Base-by-base conservation (phyloP, 257 asterid genomes). In the Fraxinus cuspidata region DNA sequence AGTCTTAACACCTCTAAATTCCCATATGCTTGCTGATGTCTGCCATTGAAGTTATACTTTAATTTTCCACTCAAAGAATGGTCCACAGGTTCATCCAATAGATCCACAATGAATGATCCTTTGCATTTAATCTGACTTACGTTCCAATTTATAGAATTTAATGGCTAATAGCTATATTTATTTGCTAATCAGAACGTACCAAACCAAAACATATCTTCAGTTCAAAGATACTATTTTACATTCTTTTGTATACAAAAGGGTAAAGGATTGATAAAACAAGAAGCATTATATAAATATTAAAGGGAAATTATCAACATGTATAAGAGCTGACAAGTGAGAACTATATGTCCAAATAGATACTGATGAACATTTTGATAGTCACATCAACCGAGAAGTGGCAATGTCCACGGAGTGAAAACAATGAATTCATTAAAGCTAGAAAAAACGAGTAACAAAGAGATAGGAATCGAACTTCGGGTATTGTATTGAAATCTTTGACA, bases 401-500 rank as follows among this genome's bases (percentile, higher is more conserved):
- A 64, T 53, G 19, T 5, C 56, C 31, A 58, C 18, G 47, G 32
- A 80, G 40, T 27, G 38, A 23, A 63, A 72, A 42, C 65, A 77
- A 5, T 44, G 28, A 21, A 70, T 34, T 29, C 10, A 40, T 64
- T 16, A 37, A 40, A 77, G 65, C 28, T 34, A 23, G 77, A 63
- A 69, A 84, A 44, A 66, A 49, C 31, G 25, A 81, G 47, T 64
- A 80, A 75, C 37, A 73, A 31, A 10, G 71, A 82, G 76, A 77
- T 66, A 29, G 71, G 78, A 77, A 38, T 65, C 85, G 71, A 78
- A 95, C 99, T 98, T 92, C 89, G 23, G 97, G 95, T 78, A 90
- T 86, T 21, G 89, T 71, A 88, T 96, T 93, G 78, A 96, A 96
- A 71, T 92, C 98, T 87, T 96, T 96, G 83, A 96, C 98, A 81